A percentile compares a stretch with the other conserved stretches of the same genome.
Conservation (phyloP, 441 rosid genomes). For the Erysimum cheiri region DNA sequence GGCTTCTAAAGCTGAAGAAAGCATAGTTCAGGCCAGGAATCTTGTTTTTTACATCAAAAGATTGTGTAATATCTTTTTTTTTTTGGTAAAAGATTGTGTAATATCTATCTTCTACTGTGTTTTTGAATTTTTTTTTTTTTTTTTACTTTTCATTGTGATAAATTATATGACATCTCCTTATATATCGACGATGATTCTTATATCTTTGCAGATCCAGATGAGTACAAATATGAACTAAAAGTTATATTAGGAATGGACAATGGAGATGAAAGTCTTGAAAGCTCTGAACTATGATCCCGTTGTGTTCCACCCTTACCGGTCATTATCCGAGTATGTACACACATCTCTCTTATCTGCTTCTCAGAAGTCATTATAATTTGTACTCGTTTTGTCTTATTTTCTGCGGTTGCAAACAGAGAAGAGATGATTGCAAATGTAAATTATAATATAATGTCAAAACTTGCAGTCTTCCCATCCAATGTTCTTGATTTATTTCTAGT, state of each 20-base stretch:
- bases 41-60: constrained; percentile 69
- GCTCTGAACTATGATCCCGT: constrained; percentile 90
- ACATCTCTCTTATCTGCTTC: constrained; percentile 28
- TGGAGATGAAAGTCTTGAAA: constrained; percentile 97
- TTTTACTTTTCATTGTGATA: neutral
- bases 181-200: neutral
- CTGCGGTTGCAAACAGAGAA: neutral
- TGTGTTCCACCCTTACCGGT: constrained; percentile 90
- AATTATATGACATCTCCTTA: neutral
- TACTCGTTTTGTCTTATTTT: neutral
- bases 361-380: constrained; percentile 11
- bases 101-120: constrained; percentile 41
- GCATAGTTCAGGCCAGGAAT: constrained; percentile 85
- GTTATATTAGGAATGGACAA: constrained; percentile 94
- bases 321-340: constrained; percentile 72
- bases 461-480: neutral
- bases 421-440: neutral
- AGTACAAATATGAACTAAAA: constrained; percentile 74
- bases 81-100: no score
- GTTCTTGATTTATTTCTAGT: neutral
- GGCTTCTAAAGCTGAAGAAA: constrained; percentile 98
- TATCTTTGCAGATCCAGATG: constrained; percentile 68
- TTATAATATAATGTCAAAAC: neutral
- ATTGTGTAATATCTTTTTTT: no score
- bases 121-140: constrained; percentile 9